Percentiles rank a stretch among this genome's conserved stretches.
These are phyloP conservation scores for Penicillium silybi DNA, from an alignment of 495 filamentous ascomycete genomes.

Conservation along the genomic window DNA sequence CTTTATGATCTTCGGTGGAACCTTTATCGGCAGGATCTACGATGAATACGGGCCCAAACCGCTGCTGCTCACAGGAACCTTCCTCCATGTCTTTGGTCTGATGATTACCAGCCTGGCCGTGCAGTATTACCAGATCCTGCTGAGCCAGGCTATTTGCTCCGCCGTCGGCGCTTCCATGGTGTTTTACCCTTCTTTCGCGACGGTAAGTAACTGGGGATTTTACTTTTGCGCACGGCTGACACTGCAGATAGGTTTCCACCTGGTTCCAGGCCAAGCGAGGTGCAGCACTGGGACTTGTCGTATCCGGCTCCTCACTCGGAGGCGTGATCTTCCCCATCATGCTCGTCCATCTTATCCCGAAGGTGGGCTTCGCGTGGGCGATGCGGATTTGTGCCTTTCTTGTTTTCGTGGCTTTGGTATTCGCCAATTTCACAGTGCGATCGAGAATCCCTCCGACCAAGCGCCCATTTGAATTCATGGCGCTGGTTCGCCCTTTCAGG, in stretches of 20 bases:
- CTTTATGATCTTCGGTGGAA: constrained; percentile 32
- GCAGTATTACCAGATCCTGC: constrained; percentile 62
- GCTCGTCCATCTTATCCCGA: constrained; percentile 17
- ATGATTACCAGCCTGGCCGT: constrained; percentile 33
- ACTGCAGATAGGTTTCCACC: too few relatives aligned
- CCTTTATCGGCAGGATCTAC: constrained; percentile 15
- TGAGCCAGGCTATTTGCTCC: constrained; percentile 43
- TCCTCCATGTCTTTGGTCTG: constrained; percentile 17
- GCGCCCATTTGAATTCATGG: constrained; percentile 14
- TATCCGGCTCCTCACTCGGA: constrained; percentile 34
- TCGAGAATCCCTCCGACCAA: constrained; percentile 19
- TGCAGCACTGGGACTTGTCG: constrained; percentile 9
- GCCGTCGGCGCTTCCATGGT: constrained; percentile 5
- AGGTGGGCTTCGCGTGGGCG: constrained; percentile 39
- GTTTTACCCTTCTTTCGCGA: constrained; percentile 4
- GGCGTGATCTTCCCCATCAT: constrained; percentile 58
- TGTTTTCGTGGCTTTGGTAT: constrained; percentile 24
- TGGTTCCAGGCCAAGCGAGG: constrained; percentile 1
- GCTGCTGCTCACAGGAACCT: constrained; percentile 6
- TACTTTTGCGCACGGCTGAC: too few relatives aligned
- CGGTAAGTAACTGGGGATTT: too few relatives aligned
- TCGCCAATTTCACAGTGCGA: constrained; percentile 28
- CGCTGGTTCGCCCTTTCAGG: constrained; percentile 46
- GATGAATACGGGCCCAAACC: constrained; percentile 14
- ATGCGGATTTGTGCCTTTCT: constrained; percentile 37